Conservation (phyloP, 2,329 filamentous ascomycete genomes). For the Aspergillus pseudoglaucus region DNA sequence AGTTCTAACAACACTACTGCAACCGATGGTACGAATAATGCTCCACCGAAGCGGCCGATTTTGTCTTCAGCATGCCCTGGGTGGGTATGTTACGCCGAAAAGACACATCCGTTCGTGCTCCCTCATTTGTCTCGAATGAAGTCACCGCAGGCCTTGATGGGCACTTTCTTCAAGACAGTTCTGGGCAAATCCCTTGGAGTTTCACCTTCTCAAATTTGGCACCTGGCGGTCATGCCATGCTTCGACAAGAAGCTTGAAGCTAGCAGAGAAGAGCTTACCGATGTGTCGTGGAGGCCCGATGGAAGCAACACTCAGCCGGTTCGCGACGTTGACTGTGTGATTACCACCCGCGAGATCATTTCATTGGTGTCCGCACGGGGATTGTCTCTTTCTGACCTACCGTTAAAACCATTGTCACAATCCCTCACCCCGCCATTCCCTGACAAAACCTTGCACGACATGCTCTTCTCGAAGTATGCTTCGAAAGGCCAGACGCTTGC, state of each 20-base stretch:
- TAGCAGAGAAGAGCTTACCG: constrained; percentile 84
- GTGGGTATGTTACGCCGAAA: constrained; percentile 98
- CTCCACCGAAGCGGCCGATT: constrained; percentile 36
- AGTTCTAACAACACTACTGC: constrained; percentile 6
- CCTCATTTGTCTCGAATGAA: constrained; percentile 87
- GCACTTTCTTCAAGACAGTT: constrained; percentile 82
- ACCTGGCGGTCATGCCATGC: constrained; percentile 93
- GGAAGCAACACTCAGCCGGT: constrained; percentile 44
- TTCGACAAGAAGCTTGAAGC: constrained; percentile 99
- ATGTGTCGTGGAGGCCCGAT: constrained; percentile 57
- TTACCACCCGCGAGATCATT: constrained; percentile 89
- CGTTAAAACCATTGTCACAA: constrained; percentile 49
- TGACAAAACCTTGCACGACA: constrained; percentile 61
- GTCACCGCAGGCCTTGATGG: constrained; percentile 86
- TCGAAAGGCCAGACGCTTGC: constrained; percentile 39
- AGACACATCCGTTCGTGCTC: constrained; percentile 89
- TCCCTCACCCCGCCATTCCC: constrained; percentile 58
- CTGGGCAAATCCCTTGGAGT: constrained; percentile 68
- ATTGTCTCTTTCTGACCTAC: constrained; percentile 67
- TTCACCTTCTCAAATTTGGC: constrained; percentile 77
- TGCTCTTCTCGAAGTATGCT: constrained; percentile 61
- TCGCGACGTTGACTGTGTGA: constrained; percentile 94
- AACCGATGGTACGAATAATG: constrained; percentile 10
- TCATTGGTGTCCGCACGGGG: constrained; percentile 77
- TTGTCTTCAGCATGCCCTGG: constrained; percentile 89